phyloP scores from a whole-genome alignment of 208 protist species.

The Trypanosoma boissoni region DNA sequence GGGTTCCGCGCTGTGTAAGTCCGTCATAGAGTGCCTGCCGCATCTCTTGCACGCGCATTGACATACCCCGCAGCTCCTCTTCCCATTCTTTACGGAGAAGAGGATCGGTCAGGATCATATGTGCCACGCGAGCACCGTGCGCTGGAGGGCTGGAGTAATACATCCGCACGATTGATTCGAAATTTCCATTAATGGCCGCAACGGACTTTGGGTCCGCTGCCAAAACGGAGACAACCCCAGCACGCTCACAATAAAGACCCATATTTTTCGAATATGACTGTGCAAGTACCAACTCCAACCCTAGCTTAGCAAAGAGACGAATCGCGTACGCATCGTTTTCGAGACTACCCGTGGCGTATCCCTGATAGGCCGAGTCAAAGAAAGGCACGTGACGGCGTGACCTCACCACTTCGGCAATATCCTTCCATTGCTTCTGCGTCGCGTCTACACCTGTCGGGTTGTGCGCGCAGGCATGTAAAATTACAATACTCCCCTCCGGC shows the following conservation, averaged over 20 bases:
- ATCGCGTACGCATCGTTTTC: slow-evolving; percentile 91
- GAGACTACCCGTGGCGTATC: slow-evolving; percentile 96
- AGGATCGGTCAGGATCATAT: slow-evolving; percentile 82
- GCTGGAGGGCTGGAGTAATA: slow-evolving; percentile 96
- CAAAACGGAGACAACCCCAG: slow-evolving; percentile 89
- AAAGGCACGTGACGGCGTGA: slow-evolving; percentile 87
- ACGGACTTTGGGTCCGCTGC: slow-evolving; percentile 38
- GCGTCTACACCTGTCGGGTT: slow-evolving; percentile 99
- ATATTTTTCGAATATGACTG: slow-evolving; percentile 99
- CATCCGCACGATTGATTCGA: slow-evolving; percentile 87
- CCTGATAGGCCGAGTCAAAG: slow-evolving; percentile 97
- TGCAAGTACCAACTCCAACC: slow-evolving; percentile 80
- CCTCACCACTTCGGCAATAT: slow-evolving; percentile 87
- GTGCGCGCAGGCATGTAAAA: slow-evolving; percentile 98
- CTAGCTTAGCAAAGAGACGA: slow-evolving; percentile 68
- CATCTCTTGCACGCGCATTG: slow-evolving; percentile 81
- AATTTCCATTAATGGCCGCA: slow-evolving; percentile 68
- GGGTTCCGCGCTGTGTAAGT: slow-evolving; percentile 70
- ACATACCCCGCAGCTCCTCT: slow-evolving; percentile 87
- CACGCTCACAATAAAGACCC: slow-evolving; percentile 96
- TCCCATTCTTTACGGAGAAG: slow-evolving; percentile 89
- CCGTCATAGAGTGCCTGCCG: slow-evolving; percentile 68
- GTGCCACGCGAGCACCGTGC: slow-evolving; percentile 95
- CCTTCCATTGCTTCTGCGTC: slow-evolving; percentile 93
- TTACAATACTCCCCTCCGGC: slow-evolving; percentile 88